phyloP scores from a whole-genome alignment of 805 yeast genomes.

The Candida germanica region DNA sequence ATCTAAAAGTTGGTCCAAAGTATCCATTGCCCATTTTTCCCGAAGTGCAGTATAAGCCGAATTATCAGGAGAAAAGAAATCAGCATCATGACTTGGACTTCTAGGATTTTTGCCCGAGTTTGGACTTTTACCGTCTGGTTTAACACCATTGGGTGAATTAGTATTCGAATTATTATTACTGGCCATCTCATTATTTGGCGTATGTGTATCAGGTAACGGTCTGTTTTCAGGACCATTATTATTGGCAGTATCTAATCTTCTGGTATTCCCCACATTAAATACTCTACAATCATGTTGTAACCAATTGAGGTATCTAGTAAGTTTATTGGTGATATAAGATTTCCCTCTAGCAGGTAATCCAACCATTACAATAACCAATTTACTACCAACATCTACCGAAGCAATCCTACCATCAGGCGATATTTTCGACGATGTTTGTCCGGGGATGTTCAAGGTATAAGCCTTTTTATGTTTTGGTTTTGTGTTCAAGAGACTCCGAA shows the following conservation, averaged over 20 bases:
- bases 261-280: conserved; percentile 93
- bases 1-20: conserved; percentile 78
- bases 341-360: conserved; percentile 96
- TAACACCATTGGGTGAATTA: too few relatives aligned
- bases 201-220: conserved; percentile 49
- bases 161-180: background rate
- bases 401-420: conserved; percentile 74
- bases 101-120: conserved; percentile 6
- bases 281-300: conserved; percentile 86
- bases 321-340: conserved; percentile 86
- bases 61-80: conserved; percentile 82
- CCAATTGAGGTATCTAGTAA: conserved; percentile 90
- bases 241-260: conserved; percentile 67
- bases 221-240: conserved; percentile 64
- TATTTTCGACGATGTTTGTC: conserved; percentile 76
- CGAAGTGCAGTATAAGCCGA: conserved; percentile 59
- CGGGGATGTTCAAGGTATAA: conserved; percentile 88
- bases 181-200: conserved; percentile 32
- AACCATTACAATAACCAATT: conserved; percentile 92
- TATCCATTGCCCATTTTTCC: conserved; percentile 96
- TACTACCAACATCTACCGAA: conserved; percentile 69
- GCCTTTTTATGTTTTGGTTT: conserved; percentile 53
- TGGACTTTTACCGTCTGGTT: background rate
- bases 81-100: conserved; percentile 59
- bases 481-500: conserved; percentile 32